phyloP scores from a whole-genome alignment of 208 protist species.

The Kentomonas sorsogonicus region DNA sequence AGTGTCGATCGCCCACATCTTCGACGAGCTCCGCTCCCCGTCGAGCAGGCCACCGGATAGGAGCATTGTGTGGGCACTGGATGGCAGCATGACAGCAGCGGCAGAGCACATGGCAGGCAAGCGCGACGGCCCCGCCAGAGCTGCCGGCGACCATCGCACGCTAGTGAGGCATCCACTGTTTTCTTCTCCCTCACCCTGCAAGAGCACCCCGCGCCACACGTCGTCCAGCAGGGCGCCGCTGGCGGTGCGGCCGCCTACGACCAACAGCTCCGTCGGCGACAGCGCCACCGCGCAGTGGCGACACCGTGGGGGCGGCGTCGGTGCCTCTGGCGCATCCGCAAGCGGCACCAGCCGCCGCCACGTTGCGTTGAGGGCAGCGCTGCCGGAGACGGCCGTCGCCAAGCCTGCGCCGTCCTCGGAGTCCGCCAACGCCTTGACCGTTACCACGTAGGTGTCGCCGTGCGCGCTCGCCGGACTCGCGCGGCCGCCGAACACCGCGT shows the following conservation, averaged over 20 bases:
- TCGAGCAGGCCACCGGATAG: conserved; percentile 22
- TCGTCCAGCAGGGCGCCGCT: neutral
- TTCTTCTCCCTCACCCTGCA: neutral
- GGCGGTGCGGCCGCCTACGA: conserved; percentile 50
- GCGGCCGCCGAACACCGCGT: conserved; percentile 78
- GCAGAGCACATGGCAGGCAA: conserved; percentile 43
- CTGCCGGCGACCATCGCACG: neutral
- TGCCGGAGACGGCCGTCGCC: conserved; percentile 6
- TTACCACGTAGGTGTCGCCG: conserved; percentile 42
- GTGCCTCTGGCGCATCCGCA: neutral
- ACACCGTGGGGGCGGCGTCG: conserved; percentile 26
- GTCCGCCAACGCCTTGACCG: conserved; percentile 22
- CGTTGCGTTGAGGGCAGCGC: conserved; percentile 13
- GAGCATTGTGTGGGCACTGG: conserved; percentile 4
- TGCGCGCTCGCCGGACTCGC: conserved; percentile 54
- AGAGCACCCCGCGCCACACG: too few species aligned
- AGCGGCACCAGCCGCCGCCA: conserved; percentile 15
- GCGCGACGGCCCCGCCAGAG: neutral
- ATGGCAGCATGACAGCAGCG: conserved; percentile 19
- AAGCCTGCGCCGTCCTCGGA: conserved; percentile 12
- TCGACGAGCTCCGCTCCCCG: conserved; percentile 9
- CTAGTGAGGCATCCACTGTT: neutral
- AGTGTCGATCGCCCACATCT: conserved; percentile 20
- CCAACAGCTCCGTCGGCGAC: conserved; percentile 18
- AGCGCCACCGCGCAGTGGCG: conserved; percentile 34